Percentiles rank a stretch among this genome's conserved stretches.
Evolutionary conservation across 2,329 filamentous ascomycete species (phyloP).

Genomic region (Chrysosporium queenslandicum): DNA sequence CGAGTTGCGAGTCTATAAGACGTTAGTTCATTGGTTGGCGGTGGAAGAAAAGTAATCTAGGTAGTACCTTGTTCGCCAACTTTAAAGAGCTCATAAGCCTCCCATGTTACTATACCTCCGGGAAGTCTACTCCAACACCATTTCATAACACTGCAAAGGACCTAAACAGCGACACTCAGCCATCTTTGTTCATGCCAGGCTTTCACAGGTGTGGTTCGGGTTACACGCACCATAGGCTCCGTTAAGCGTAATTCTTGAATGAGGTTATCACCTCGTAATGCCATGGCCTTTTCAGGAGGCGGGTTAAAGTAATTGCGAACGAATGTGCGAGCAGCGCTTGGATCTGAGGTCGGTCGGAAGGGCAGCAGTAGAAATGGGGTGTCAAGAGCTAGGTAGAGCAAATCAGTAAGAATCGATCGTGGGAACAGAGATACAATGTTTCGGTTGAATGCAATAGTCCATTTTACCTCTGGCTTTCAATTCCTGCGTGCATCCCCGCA

Average conservation of each 20-base stretch:
- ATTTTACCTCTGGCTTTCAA: slow-evolving; percentile 86
- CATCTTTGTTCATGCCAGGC: slow-evolving; percentile 10
- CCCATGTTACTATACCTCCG: slow-evolving; percentile 90
- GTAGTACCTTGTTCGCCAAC: slow-evolving; percentile 68
- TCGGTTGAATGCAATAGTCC: slow-evolving; percentile 1
- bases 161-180: slow-evolving; percentile 42
- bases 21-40: slow-evolving; percentile 12
- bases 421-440: background rate
- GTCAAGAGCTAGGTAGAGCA: slow-evolving; percentile 57
- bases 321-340: slow-evolving; percentile 83
- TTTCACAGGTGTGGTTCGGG: slow-evolving; percentile 1
- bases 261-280: slow-evolving; percentile 58
- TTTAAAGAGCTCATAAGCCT: slow-evolving; percentile 91
- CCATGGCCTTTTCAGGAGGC: slow-evolving; percentile 47
- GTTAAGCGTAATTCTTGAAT: slow-evolving; percentile 81
- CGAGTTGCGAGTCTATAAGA: slow-evolving; percentile 70
- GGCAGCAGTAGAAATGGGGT: slow-evolving; percentile 87
- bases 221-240: slow-evolving; percentile 70
- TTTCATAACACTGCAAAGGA: slow-evolving; percentile 86
- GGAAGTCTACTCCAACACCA: slow-evolving; percentile 96
- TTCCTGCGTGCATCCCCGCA: slow-evolving; percentile 76
- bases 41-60: slow-evolving; percentile 19
- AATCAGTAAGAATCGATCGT: slow-evolving; percentile 21
- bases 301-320: slow-evolving; percentile 84
- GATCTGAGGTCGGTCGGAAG: slow-evolving; percentile 86